These are phyloP conservation scores for Vitis rotundifolia DNA, from an alignment of 164 flowering plant genomes.

Conservation along the genomic window DNA sequence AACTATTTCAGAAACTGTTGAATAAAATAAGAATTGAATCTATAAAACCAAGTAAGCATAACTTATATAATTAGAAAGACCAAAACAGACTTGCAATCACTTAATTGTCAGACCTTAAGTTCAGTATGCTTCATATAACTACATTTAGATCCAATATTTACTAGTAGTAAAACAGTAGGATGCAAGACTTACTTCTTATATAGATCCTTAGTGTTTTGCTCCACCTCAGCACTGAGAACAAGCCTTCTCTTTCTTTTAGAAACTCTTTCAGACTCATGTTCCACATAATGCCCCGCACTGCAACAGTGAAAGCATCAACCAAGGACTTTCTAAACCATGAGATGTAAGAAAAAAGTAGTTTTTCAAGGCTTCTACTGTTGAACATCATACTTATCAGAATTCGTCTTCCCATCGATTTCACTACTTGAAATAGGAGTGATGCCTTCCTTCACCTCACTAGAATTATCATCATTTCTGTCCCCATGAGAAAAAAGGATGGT, in stretches of 20 bases:
- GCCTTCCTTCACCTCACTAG: constrained; percentile 18
- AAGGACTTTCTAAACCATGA: neutral
- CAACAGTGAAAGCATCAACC: constrained; percentile 23
- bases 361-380: neutral
- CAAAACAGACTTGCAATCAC: no score
- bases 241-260: constrained; percentile 51
- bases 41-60: neutral
- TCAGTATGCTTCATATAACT: neutral
- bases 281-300: constrained; percentile 34
- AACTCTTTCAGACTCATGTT: constrained; percentile 27
- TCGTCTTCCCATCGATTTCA: constrained; percentile 19
- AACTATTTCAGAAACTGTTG: neutral
- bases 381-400: constrained; percentile 20
- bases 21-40: neutral
- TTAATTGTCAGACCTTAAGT: no score
- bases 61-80: no score
- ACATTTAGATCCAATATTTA: neutral
- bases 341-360: neutral
- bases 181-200: constrained; percentile 65
- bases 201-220: constrained; percentile 49
- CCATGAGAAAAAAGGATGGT: neutral
- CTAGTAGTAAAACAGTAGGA: neutral
- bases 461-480: constrained; percentile 5
- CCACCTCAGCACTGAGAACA: constrained; percentile 51
- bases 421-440: constrained; percentile 16